Conservation (phyloP, 495 filamentous ascomycete genomes). For the Podospora appendiculata region DNA sequence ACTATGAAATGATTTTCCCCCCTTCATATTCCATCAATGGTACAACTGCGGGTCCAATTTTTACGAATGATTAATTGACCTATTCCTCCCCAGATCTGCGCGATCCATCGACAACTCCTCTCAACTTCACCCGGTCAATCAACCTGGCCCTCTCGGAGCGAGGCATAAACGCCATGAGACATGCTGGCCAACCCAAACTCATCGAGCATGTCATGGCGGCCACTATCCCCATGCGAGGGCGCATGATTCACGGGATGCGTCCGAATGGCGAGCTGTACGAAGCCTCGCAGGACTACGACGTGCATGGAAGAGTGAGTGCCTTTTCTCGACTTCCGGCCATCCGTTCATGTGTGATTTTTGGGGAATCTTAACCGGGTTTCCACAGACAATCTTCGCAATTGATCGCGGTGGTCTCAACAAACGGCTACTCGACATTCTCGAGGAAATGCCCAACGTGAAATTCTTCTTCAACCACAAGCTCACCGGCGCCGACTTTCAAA, state of each 20-base stretch:
- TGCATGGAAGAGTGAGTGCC: slow-evolving; percentile 67
- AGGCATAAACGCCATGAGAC: slow-evolving; percentile 78
- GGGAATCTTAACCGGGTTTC: background rate
- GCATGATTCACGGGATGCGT: slow-evolving; percentile 89
- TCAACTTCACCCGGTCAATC: slow-evolving; percentile 97
- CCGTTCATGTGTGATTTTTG: background rate
- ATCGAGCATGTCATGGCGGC: slow-evolving; percentile 64
- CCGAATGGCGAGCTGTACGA: slow-evolving; percentile 60
- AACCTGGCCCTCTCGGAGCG: slow-evolving; percentile 92
- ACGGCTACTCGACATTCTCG: slow-evolving; percentile 75
- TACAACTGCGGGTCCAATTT: too few relatives aligned
- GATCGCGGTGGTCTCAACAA: slow-evolving; percentile 84
- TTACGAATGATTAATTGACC: too few relatives aligned
- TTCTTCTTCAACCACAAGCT: slow-evolving; percentile 90
- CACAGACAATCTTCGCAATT: slow-evolving; percentile 40
- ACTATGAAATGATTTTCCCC: too few relatives aligned
- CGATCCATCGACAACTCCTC: slow-evolving; percentile 69
- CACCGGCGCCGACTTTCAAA: slow-evolving; percentile 73
- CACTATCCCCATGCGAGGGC: slow-evolving; percentile 87
- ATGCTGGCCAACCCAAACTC: slow-evolving; percentile 54
- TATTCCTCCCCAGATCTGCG: slow-evolving; percentile 60
- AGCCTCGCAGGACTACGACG: slow-evolving; percentile 80
- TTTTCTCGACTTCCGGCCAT: background rate
- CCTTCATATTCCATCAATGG: too few relatives aligned
- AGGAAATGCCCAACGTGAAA: slow-evolving; percentile 75